Evolutionary conservation across 306 rosid genomes (phyloP).

Genomic region (Amphicarpaea edgeworthii): DNA sequence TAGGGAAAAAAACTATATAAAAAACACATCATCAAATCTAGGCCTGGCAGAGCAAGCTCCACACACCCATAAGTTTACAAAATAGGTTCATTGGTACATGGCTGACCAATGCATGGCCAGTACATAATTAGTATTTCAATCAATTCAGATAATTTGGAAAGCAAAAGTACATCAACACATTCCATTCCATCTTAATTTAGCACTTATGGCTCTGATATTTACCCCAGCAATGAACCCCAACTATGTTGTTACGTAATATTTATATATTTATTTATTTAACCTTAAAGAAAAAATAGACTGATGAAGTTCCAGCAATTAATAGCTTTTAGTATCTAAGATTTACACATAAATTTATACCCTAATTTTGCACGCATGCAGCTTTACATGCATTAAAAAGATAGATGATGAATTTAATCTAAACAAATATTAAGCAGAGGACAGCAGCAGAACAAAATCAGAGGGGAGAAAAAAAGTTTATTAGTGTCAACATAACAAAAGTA

Average conservation of each 20-base stretch:
- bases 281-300: slow-evolving; percentile 3
- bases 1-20: background rate
- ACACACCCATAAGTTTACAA: slow-evolving; percentile 18
- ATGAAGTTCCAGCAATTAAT: background rate
- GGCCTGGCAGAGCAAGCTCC: slow-evolving; percentile 1
- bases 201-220: slow-evolving; percentile 30
- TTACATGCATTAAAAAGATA: slow-evolving; percentile 13
- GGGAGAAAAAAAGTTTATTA: too few relatives aligned
- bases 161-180: background rate
- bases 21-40: slow-evolving; percentile 1
- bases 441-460: slow-evolving; percentile 12
- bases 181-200: slow-evolving; percentile 10
- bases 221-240: slow-evolving; percentile 11
- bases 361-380: slow-evolving; percentile 15
- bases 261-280: background rate
- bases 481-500: background rate
- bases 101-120: background rate
- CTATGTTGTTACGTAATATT: slow-evolving; percentile 1
- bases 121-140: slow-evolving; percentile 3
- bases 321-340: slow-evolving; percentile 25
- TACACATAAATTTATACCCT: background rate
- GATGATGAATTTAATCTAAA: background rate
- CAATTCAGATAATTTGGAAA: slow-evolving; percentile 31
- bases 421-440: background rate
- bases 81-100: background rate